Percentiles rank a stretch among this genome's conserved stretches.
Conservation (phyloP, 345 rosid species). For the Eucalyptus sp. region DNA sequence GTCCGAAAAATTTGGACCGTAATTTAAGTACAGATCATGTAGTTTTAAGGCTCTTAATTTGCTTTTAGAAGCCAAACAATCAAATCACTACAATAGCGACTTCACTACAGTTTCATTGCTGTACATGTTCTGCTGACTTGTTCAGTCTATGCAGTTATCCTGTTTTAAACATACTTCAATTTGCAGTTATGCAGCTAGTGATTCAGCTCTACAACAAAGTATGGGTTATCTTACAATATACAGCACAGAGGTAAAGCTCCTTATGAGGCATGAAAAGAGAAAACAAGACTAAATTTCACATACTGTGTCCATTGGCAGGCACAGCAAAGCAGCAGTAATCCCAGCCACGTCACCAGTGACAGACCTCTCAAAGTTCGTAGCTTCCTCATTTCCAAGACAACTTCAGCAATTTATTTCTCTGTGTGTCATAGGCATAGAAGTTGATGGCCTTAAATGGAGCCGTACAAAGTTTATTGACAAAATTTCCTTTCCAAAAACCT, state of each 20-base stretch:
- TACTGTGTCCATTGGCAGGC: slow-evolving; percentile 95
- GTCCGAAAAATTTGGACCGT: not conserved
- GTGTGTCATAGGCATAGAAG: slow-evolving; percentile 82
- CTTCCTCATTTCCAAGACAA: slow-evolving; percentile 51
- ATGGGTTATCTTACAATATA: not conserved
- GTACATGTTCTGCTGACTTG: not conserved
- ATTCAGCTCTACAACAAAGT: not conserved
- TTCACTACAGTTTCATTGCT: not conserved
- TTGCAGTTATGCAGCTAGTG: not conserved
- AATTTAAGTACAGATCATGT: not conserved
- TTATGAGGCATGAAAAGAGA: not conserved
- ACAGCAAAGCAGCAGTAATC: slow-evolving; percentile 71
- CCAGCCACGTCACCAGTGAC: slow-evolving; percentile 91
- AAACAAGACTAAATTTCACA: not conserved
- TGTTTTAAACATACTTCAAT: not conserved
- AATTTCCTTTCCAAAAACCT: slow-evolving; percentile 95
- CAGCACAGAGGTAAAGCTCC: not conserved
- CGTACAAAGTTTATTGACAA: slow-evolving; percentile 75
- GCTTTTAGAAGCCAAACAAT: not conserved
- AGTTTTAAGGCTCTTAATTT: not conserved
- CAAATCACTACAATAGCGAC: not conserved
- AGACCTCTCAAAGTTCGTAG: slow-evolving; percentile 74
- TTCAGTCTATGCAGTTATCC: not conserved
- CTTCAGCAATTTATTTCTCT: slow-evolving; percentile 50
- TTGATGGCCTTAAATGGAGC: slow-evolving; percentile 94